Base-by-base conservation (phyloP, 2,329 filamentous ascomycete species). In the Pyrenophora graminea region DNA sequence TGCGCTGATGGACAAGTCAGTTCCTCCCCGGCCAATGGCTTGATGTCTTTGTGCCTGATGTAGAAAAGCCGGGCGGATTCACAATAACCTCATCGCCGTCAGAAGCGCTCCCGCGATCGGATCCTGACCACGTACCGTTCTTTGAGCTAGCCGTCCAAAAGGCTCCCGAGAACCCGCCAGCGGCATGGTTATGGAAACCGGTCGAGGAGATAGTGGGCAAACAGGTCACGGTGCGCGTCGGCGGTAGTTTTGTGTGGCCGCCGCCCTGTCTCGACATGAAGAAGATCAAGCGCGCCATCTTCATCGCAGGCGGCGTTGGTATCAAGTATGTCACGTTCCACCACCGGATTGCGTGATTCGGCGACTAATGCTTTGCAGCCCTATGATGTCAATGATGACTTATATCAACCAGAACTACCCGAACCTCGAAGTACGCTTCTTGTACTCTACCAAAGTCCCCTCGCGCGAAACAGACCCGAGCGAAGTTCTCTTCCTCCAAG, bases 1-100 rank as follows among this genome's bases (percentile, higher is more conserved):
- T 59, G 51, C 55, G 61, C 64, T 70, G 63, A 69, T 66, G 58
- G 61, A 55, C 58, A 57, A 58, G 55, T 47, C 58, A 71, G 80
- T 95, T 94, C 74, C 79, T 85, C 5, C 85, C 91, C 4, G 91
- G 91, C 46, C 91, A 96, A 78, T 96, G 91, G 90, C 81, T 96
- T 48, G 91, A 96, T 70, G 86, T 91, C 6, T 87, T 88, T 69
- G 82, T 91, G 45, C 90, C 91, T 1, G 78, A 77, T 32, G 75
- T 90, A 38, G 64, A 80, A 37, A 85, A 87, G 68, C 86, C 90
- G 3, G 91, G 91, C 30, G 91, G 91, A 51, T 96, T 96, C 77
- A 96, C 91, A 36, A 88, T 96, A 58, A 93, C 90, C 6, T 94
- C 89, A 1, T 77, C 87, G 0, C 90, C 90, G 0, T 81, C 80